A percentile compares a stretch with the other conserved stretches of the same genome.
phyloP scores from a whole-genome alignment of 805 yeast genomes.

The Candida railenensis region DNA sequence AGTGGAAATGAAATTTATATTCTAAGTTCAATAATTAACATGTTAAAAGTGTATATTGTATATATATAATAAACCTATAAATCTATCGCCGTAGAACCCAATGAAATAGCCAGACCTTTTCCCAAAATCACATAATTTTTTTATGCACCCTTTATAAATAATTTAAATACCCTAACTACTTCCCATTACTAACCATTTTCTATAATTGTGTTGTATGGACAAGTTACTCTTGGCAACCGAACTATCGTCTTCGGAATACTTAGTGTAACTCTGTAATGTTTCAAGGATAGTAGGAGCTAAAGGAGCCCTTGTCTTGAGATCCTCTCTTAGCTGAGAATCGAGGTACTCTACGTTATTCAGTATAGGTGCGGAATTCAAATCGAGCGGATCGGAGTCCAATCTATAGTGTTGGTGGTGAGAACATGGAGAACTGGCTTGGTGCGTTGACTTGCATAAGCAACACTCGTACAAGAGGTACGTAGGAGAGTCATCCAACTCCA shows the following conservation, averaged over 20 bases:
- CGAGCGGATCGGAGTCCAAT: conserved; percentile 1
- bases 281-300: conserved; percentile 1
- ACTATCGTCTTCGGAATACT: not conserved
- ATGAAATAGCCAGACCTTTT: not conserved
- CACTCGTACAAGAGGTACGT: conserved; percentile 16
- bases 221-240: conserved; percentile 2
- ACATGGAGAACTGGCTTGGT: conserved; percentile 3
- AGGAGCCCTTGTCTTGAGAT: not conserved
- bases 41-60: no score
- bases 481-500: conserved; percentile 3
- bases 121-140: not conserved
- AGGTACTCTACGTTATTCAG: not conserved
- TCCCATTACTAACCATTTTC: conserved; percentile 7
- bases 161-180: not conserved
- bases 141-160: not conserved
- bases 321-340: not conserved
- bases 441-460: conserved; percentile 14
- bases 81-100: not conserved
- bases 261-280: conserved; percentile 1
- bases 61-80: not conserved
- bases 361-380: not conserved
- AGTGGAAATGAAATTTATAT: no score
- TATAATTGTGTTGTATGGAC: conserved; percentile 5
- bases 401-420: not conserved
- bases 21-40: no score